Evolutionary conservation across 768 basidiomycete species (phyloP), one percentile per base, ranked within the genome.

Genomic region (Pleurotus citrinopileatus): DNA sequence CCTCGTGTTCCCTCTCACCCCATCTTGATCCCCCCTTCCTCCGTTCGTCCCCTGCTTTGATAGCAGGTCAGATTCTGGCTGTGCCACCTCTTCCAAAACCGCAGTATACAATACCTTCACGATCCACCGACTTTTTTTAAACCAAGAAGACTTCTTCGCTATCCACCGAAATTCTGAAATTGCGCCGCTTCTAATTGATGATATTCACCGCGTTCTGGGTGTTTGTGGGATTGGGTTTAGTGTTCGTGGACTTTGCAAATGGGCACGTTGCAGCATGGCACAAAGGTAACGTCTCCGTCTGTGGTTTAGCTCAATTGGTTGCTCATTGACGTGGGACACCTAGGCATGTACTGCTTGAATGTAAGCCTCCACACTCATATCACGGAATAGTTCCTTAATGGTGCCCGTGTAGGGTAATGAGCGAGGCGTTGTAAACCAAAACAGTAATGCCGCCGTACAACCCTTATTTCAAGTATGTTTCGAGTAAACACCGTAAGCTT

Each of bases 91-190:
- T 65, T 70, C 46, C 67, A 72, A 27, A 70, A 55, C 80, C 76
- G 83, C 42, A 70, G 69, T 15, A 77, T 75, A 15, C 71, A 71
- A 54, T 81, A 74, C 27, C 67, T 63, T 22, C 45, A 36, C 6
- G 27, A 38, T 13, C 57, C 53, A 1, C 32, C 32, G 32, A 34
- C 32, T 2, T 10, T 34, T 34, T n/a, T n/a, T n/a, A n/a, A n/a
- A n/a, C n/a, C n/a, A n/a, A n/a, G n/a, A 34, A 9, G 32, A 34
- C 32, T 34, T 34, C 32, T 10, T n/a, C 10, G n/a, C 32, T 34
- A 34, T 34, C 32, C 15, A 7, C 32, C 32, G 7, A 34, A 7
- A 7, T 34, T 34, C 32, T 34, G 32, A 34, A 34, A 34, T 34
- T 34, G 7, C 32, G 32, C 7, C 15, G 32, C 32, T 34, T 34